Evolutionary conservation across 2,329 filamentous ascomycete species (phyloP).

Genomic region (Aspergillus candidus): DNA sequence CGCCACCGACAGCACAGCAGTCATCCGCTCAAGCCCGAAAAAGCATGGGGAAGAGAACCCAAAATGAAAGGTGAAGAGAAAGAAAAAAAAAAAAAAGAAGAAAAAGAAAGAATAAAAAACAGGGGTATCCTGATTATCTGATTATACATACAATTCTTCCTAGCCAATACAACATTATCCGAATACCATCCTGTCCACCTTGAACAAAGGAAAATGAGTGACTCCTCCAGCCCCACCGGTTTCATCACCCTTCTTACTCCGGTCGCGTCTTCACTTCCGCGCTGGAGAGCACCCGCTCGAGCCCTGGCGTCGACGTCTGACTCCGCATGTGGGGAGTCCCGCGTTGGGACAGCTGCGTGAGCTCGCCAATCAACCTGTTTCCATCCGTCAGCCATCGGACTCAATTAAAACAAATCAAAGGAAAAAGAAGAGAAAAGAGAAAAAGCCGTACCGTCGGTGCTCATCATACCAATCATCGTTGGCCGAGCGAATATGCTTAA

Average conservation of each 20-base stretch:
- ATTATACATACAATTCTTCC: slow-evolving; percentile 19
- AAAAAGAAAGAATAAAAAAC: slow-evolving; percentile 6
- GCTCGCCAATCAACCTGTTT: slow-evolving; percentile 34
- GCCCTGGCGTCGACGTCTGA: slow-evolving; percentile 25
- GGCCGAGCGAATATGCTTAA: slow-evolving; percentile 41
- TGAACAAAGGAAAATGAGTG: slow-evolving; percentile 11
- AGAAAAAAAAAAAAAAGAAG: slow-evolving; percentile 2
- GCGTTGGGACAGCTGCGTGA: slow-evolving; percentile 30
- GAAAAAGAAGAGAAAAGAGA: neutral
- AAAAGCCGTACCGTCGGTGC: slow-evolving; percentile 34
- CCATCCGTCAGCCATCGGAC: slow-evolving; percentile 4
- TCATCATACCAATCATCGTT: slow-evolving; percentile 43
- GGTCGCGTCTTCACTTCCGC: slow-evolving; percentile 9
- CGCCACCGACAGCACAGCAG: too few relatives aligned
- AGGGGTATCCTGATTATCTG: slow-evolving; percentile 24
- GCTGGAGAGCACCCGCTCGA: slow-evolving; percentile 6
- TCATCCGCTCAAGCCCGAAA: too few relatives aligned
- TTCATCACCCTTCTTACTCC: neutral
- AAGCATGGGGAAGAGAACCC: neutral
- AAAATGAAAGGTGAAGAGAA: slow-evolving; percentile 4
- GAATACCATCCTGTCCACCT: slow-evolving; percentile 1
- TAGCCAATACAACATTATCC: slow-evolving; percentile 16
- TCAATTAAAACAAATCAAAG: slow-evolving; percentile 2
- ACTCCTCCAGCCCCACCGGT: neutral
- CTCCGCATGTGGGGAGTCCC: slow-evolving; percentile 24